Evolutionary conservation across 768 basidiomycete genomes (phyloP).

Genomic region (Suillus fuscotomentosus): DNA sequence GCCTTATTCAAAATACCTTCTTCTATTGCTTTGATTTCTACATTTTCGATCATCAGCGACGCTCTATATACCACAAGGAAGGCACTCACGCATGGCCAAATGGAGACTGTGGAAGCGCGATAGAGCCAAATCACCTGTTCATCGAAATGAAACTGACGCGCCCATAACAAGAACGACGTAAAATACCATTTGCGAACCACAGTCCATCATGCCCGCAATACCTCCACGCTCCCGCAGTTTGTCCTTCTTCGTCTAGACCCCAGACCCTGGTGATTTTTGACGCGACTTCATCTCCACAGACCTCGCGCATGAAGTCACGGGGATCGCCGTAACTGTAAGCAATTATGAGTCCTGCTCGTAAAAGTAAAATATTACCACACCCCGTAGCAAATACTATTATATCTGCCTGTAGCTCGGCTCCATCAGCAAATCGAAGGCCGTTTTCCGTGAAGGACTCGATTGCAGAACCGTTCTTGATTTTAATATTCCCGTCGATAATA

Average conservation of each 20-base stretch:
- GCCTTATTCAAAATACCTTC: slow-evolving; percentile 18
- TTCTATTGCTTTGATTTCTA: slow-evolving; percentile 32
- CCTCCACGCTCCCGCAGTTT: slow-evolving; percentile 42
- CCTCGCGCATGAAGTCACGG: slow-evolving; percentile 35
- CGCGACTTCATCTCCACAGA: slow-evolving; percentile 47
- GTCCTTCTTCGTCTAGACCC: slow-evolving; percentile 65
- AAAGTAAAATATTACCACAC: slow-evolving; percentile 8
- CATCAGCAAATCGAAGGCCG: slow-evolving; percentile 29
- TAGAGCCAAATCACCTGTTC: slow-evolving; percentile 20
- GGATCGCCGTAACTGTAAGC: slow-evolving; percentile 44
- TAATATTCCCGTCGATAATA: slow-evolving; percentile 48
- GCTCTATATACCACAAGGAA: background rate
- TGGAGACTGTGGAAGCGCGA: slow-evolving; percentile 31
- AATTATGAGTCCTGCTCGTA: background rate
- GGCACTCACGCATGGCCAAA: slow-evolving; percentile 28
- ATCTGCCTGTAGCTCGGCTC: slow-evolving; percentile 30
- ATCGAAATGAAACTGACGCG: background rate
- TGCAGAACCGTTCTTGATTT: slow-evolving; percentile 43
- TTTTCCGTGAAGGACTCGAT: slow-evolving; percentile 30
- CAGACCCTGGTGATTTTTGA: slow-evolving; percentile 50
- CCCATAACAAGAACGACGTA: background rate
- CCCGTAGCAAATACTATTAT: slow-evolving; percentile 31
- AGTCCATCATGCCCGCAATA: slow-evolving; percentile 35
- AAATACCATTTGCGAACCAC: slow-evolving; percentile 27
- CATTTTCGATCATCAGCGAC: slow-evolving; percentile 1